Base-by-base conservation (phyloP, 2,329 filamentous ascomycete species). In the Pseudogymnoascus sp. region DNA sequence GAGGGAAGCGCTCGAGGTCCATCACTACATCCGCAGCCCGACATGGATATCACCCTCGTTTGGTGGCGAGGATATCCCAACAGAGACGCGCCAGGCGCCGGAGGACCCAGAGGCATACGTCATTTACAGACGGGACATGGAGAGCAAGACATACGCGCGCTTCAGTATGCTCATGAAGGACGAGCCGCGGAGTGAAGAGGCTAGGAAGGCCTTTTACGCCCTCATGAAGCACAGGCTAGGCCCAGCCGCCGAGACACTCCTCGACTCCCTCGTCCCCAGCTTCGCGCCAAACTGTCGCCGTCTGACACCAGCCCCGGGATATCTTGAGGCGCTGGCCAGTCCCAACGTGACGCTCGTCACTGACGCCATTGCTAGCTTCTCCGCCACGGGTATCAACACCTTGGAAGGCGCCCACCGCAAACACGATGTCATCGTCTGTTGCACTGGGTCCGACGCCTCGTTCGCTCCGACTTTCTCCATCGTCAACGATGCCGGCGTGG, bases 21-120 rank as follows among this genome's bases (percentile, higher is more conserved):
- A 73, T 4, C 78, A 78, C 61, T 83, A 81, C 65, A 76, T 81
- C 58, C 75, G 80, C 61, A 79, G 76, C 40, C 77, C 77, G 60
- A 81, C 78, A 4, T 83, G 79, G 80, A 80, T 83, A 59, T 75
- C 77, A 7, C 76, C 76, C 14, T 71, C 75, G 0, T 81, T 81
- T 63, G 79, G 79, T 16, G 79, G 81, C 49, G 23, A 64, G 73
- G 66, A 59, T 12, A 62, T 65, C 11, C 23, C 52, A 5, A 5
- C n/a, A 43, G 23, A 6, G 41, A 21, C 18, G 3, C 12, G 25
- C 31, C 28, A 33, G 62, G 63, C 38, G 55, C n/a, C 28, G 31
- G n/a, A 18, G 45, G 61, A 49, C 21, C 49, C 38, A 33, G 31
- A 28, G 12, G 31, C 23, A 7, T 63, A 59, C 21, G n/a, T 43